Evolutionary conservation across 2,329 filamentous ascomycete species (phyloP).

Genomic region (Teratosphaeria gauchensis): DNA sequence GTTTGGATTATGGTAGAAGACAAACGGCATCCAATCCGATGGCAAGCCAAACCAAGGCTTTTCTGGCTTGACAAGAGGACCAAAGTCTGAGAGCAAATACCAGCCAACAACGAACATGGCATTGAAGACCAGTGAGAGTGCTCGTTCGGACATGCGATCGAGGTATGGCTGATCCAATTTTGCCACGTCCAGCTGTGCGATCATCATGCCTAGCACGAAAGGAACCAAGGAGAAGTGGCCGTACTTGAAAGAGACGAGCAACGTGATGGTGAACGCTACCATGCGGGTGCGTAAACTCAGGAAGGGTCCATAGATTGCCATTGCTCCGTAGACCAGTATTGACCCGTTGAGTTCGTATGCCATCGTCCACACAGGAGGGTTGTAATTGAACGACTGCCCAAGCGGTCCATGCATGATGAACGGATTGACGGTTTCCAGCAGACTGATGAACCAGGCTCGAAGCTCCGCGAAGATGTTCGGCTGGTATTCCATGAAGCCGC

Average conservation of each 20-base stretch:
- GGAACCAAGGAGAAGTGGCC: conserved; percentile 36
- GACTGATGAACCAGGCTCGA: neutral
- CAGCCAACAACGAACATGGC: conserved; percentile 45
- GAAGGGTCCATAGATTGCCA: conserved; percentile 34
- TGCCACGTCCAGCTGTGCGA: conserved; percentile 40
- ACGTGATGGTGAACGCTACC: neutral
- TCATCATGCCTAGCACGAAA: conserved; percentile 41
- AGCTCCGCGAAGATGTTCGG: neutral
- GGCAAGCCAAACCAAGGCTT: neutral
- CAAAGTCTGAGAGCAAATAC: conserved; percentile 4
- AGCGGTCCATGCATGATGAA: conserved; percentile 41
- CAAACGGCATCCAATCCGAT: neutral
- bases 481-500: conserved; percentile 12
- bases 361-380: conserved; percentile 43
- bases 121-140: neutral
- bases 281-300: conserved; percentile 36
- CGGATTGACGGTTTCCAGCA: neutral
- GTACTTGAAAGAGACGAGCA: conserved; percentile 41
- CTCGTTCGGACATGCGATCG: neutral
- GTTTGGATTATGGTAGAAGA: neutral
- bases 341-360: conserved; percentile 54
- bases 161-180: neutral
- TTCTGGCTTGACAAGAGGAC: neutral
- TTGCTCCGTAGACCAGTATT: conserved; percentile 47
- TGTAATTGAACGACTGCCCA: conserved; percentile 28